phyloP scores from a whole-genome alignment of 768 basidiomycete genomes.

The Lanmaoa pseudosensibilis region DNA sequence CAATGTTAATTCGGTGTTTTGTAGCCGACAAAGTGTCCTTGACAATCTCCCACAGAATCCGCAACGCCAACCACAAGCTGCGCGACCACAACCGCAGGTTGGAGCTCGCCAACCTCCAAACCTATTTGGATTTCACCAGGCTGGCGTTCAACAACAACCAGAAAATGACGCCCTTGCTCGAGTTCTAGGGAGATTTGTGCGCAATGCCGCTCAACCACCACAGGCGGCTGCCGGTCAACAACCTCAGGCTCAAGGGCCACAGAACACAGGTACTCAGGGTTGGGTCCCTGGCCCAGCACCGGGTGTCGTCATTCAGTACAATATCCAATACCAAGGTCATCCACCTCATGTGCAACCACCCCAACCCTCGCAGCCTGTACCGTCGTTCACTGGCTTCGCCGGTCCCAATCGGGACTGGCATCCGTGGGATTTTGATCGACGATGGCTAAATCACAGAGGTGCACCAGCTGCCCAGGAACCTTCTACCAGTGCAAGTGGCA shows the following conservation, averaged over 20 bases:
- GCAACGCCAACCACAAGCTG: conserved; percentile 30
- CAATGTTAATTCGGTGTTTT: conserved; percentile 2
- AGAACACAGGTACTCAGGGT: conserved; percentile 34
- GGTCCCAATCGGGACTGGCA: conserved; percentile 69
- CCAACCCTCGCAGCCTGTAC: conserved; percentile 42
- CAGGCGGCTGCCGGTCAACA: conserved; percentile 32
- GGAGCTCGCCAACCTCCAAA: conserved; percentile 34
- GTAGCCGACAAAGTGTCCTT: conserved; percentile 75
- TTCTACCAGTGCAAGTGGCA: neutral
- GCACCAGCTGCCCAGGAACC: conserved; percentile 9
- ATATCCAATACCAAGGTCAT: conserved; percentile 56
- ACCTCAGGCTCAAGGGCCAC: conserved; percentile 32
- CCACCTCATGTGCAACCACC: conserved; percentile 32
- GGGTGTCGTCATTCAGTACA: conserved; percentile 61
- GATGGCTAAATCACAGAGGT: conserved; percentile 25
- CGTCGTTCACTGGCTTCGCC: conserved; percentile 59
- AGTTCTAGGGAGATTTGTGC: conserved; percentile 52
- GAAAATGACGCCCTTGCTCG: conserved; percentile 40
- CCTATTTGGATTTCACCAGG: conserved; percentile 28
- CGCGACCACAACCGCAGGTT: conserved; percentile 28
- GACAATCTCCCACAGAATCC: conserved; percentile 45
- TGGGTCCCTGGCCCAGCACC: conserved; percentile 39
- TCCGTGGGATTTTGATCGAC: conserved; percentile 52
- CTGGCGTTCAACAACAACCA: conserved; percentile 35
- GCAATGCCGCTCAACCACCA: conserved; percentile 48